A percentile compares a stretch with the other conserved stretches of the same genome.
phyloP scores from a whole-genome alignment of 257 asterid species.

The Solanum verrucosum region DNA sequence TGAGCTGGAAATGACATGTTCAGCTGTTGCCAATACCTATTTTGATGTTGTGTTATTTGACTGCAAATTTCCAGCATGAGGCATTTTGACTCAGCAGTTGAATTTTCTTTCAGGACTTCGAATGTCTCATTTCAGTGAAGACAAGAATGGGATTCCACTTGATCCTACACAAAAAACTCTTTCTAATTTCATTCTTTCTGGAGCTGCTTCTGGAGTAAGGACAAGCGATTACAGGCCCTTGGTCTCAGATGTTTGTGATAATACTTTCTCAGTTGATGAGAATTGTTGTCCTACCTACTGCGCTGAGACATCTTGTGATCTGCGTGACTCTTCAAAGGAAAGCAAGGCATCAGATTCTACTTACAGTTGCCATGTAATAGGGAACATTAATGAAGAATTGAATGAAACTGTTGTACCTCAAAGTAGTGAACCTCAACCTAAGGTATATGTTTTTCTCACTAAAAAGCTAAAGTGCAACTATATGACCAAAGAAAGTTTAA shows the following conservation, averaged over 20 bases:
- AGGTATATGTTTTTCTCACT: constrained; percentile 14
- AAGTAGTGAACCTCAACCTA: constrained; percentile 10
- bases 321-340: constrained; percentile 11
- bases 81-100: constrained; percentile 1
- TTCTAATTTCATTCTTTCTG: constrained; percentile 39
- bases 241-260: constrained; percentile 21
- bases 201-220: constrained; percentile 27
- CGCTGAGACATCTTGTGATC: constrained; percentile 22
- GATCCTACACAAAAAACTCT: constrained; percentile 89
- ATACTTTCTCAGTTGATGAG: constrained; percentile 17
- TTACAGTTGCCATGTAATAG: constrained; percentile 1
- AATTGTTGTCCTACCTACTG: constrained; percentile 20
- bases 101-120: constrained; percentile 52
- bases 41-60: neutral
- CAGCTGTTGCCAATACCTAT: neutral
- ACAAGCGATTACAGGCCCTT: constrained; percentile 13
- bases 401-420: constrained; percentile 8
- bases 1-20: neutral
- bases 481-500: neutral
- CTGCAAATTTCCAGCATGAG: neutral
- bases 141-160: constrained; percentile 30
- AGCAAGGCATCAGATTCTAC: constrained; percentile 22
- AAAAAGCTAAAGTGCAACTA: neutral
- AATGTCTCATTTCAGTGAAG: constrained; percentile 72
- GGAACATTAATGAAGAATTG: constrained; percentile 17